Conservation (phyloP, 1,139 yeast genomes). For the Debaryomycetaceae sp. region DNA sequence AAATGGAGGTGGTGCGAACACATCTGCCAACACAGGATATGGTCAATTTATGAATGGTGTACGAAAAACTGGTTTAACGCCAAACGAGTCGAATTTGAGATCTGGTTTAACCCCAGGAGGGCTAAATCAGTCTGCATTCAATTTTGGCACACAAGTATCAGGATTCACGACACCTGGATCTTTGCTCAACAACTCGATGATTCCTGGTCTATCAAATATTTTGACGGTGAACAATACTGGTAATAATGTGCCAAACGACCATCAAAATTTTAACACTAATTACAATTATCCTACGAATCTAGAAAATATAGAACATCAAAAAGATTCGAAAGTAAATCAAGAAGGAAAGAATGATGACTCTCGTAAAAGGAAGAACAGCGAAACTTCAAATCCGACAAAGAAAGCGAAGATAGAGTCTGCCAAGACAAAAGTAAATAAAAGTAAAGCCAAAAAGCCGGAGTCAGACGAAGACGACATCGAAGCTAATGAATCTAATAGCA, state of each 20-base stretch:
- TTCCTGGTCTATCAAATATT: slow-evolving; percentile 45
- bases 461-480: not conserved
- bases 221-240: slow-evolving; percentile 23
- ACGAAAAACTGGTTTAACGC: slow-evolving; percentile 61
- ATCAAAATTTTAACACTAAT: not conserved
- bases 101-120: slow-evolving; percentile 60
- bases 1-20: slow-evolving; percentile 6
- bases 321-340: not conserved
- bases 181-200: slow-evolving; percentile 41
- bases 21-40: slow-evolving; percentile 11
- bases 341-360: not conserved
- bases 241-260: not conserved
- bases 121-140: slow-evolving; percentile 22
- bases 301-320: not conserved
- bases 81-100: slow-evolving; percentile 64
- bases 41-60: slow-evolving; percentile 30
- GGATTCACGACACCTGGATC: slow-evolving; percentile 47
- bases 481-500: not conserved
- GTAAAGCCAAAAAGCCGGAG: not conserved
- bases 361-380: slow-evolving; percentile 1
- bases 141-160: slow-evolving; percentile 33
- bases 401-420: slow-evolving; percentile 1
- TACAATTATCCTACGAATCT: not conserved
- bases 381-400: slow-evolving; percentile 1
- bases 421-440: slow-evolving; percentile 3